phyloP scores from a whole-genome alignment of 2,329 filamentous ascomycete species.

The Fusarium oligoseptatum region DNA sequence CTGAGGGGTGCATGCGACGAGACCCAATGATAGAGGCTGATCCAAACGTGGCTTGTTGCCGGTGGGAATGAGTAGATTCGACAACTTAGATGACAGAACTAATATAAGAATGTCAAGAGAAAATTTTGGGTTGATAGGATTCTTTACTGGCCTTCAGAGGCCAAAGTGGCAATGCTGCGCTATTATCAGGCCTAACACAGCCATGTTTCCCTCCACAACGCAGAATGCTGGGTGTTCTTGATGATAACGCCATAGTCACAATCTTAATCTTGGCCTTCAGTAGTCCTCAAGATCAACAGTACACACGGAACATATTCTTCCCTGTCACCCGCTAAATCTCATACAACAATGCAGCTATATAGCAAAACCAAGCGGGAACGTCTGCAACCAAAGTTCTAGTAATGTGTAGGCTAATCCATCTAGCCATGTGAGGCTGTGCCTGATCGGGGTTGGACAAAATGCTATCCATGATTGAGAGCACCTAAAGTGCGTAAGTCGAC shows the following conservation, averaged over 20 bases:
- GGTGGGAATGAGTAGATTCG: background rate
- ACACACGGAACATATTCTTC: background rate
- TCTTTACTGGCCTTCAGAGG: background rate
- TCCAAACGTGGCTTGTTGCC: background rate
- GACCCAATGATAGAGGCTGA: background rate
- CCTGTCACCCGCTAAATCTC: background rate
- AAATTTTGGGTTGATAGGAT: background rate
- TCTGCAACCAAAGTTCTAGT: slow-evolving; percentile 2
- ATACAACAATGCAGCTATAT: background rate
- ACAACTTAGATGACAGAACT: background rate
- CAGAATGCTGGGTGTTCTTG: background rate
- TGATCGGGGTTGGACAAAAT: slow-evolving; percentile 2
- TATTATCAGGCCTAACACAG: background rate
- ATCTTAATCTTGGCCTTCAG: background rate
- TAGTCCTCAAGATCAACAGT: background rate
- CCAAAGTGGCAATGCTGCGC: background rate
- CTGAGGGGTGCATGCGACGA: background rate
- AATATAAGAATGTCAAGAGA: background rate
- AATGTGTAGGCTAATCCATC: slow-evolving; percentile 5
- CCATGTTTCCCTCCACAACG: background rate
- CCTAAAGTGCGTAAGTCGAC: background rate
- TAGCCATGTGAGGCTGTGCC: slow-evolving; percentile 1
- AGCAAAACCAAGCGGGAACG: background rate
- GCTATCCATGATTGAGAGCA: background rate
- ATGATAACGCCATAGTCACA: background rate